Conservation (phyloP, 768 basidiomycete species). For the Lentinula sp. region DNA sequence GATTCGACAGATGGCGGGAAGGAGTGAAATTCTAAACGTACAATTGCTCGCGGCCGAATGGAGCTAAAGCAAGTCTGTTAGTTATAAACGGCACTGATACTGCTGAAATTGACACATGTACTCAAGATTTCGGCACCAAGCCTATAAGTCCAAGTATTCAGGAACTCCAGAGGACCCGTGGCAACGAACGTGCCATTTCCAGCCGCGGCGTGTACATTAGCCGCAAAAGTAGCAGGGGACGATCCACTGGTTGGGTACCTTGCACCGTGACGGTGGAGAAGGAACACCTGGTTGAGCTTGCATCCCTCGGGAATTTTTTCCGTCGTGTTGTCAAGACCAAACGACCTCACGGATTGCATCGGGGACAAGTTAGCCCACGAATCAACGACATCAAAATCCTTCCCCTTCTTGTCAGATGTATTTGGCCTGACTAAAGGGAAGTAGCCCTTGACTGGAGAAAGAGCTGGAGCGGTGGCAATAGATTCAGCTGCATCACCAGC, state of each 20-base stretch:
- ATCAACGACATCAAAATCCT: constrained; percentile 35
- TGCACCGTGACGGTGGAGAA: constrained; percentile 68
- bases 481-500: constrained; percentile 38
- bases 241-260: constrained; percentile 46
- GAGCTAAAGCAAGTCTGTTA: constrained; percentile 28
- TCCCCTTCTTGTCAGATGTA: constrained; percentile 22
- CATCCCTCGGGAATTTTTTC: constrained; percentile 41
- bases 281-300: constrained; percentile 41
- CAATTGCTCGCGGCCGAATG: constrained; percentile 69
- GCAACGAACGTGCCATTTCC: constrained; percentile 37
- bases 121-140: constrained; percentile 66
- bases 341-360: constrained; percentile 43
- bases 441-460: constrained; percentile 26
- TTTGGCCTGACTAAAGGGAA: constrained; percentile 38
- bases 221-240: constrained; percentile 37
- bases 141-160: constrained; percentile 73
- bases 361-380: constrained; percentile 45
- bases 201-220: constrained; percentile 41
- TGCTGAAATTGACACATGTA: neutral
- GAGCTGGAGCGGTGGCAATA: constrained; percentile 34
- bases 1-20: neutral
- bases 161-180: constrained; percentile 52
- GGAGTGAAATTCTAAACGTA: constrained; percentile 22
- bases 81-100: neutral
- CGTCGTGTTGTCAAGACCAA: constrained; percentile 43